Conservation (phyloP, 768 basidiomycete species). For the Suillus subluteus region DNA sequence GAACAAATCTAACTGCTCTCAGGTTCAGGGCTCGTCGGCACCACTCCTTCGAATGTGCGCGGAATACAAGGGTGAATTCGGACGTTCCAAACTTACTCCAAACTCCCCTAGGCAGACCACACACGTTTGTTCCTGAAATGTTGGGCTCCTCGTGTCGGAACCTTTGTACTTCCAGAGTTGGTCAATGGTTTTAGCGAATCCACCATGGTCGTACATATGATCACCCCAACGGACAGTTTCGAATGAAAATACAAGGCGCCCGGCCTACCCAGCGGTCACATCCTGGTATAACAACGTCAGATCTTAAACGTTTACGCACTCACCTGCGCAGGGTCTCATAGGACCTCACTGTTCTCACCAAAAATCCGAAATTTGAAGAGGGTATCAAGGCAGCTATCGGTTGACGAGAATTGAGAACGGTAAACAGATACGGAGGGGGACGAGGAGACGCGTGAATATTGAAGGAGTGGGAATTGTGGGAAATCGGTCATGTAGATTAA, state of each 20-base stretch:
- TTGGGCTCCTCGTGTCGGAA: not conserved
- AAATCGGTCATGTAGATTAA: no score
- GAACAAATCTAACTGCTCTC: not conserved
- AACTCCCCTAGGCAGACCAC: not conserved
- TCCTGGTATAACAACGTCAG: no score
- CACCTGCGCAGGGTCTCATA: no score
- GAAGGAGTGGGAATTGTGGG: no score
- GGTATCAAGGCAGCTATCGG: no score
- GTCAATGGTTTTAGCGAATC: not conserved
- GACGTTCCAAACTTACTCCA: not conserved
- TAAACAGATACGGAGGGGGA: no score
- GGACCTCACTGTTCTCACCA: no score
- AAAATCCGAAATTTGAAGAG: no score
- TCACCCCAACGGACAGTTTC: not conserved
- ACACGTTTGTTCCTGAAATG: not conserved
- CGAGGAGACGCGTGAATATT: no score
- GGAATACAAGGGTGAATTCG: not conserved
- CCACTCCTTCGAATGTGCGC: not conserved
- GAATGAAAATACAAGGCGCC: not conserved
- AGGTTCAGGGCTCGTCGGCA: not conserved
- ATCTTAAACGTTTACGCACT: no score
- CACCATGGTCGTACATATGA: no score
- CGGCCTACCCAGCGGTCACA: not conserved
- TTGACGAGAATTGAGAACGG: no score
- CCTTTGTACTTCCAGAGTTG: not conserved